Evolutionary conservation across 176 grass and related monocot genomes (phyloP), one percentile per base, ranked within the genome.

Genomic region (Eragrostis nindensis): DNA sequence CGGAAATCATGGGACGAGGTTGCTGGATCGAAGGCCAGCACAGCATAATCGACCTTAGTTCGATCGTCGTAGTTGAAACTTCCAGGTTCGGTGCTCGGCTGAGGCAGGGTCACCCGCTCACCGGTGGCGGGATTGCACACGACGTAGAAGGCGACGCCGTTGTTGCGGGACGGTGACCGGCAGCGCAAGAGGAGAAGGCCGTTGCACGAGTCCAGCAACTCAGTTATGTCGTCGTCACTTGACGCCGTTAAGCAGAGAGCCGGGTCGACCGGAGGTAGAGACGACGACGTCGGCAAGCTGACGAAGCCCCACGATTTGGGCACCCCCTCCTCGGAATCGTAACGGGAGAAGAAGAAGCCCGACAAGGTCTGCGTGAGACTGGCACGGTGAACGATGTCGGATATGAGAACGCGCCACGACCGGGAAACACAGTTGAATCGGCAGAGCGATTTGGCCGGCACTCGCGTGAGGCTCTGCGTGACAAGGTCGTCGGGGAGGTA

Each of bases 371-470:
- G 67, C 15, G 32, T 36, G 16, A 81, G 24, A 22, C 18, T 47
- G 47, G 16, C 11, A 40, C 67, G 2, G 53, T 62, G 12, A 38
- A 24, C 40, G 8, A 67, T 71, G 70, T 83, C 46, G 71, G 71
- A 56, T 46, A 73, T 43, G 46, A 83, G 60, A 5, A 45, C 61
- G 32, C 48, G 61, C 70, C 81, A 83, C 14, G 22, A 16, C 49
- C 49, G 48, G 16, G 71, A 83, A 71, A 83, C 38, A 36, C 71
- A 83, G 10, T 30, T 75, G 61, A 43, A 83, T 8, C 47, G 71
- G 71, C 36, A 55, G 46, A 83, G n/a, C 16, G 46, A 68, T 39
- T 30, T 76, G 11, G 22, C 21, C 6, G 72, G 82, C 16, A 84
- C 48, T n/a, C 32, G 12, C 9, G 22, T 39, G 62, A 84, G 32